phyloP scores from a whole-genome alignment of 805 yeast genomes.

The Pichia pseudocactophila region DNA sequence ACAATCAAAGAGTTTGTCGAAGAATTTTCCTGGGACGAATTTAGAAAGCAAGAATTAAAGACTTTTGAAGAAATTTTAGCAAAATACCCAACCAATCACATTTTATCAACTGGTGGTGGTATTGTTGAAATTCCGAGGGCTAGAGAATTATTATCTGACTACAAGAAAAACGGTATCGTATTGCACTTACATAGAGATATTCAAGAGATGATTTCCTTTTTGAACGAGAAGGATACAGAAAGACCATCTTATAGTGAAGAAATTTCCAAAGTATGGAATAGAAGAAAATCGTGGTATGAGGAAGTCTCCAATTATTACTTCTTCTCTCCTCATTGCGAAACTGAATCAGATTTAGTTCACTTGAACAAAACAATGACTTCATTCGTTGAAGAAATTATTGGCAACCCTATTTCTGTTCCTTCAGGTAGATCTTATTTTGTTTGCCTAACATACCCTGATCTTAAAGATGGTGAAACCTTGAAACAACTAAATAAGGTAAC shows the following conservation, averaged over 20 bases:
- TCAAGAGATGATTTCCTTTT: conserved; percentile 65
- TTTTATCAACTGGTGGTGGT: conserved; percentile 95
- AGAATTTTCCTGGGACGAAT: conserved; percentile 76
- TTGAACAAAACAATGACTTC: conserved; percentile 51
- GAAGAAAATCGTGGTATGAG: conserved; percentile 71
- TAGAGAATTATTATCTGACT: conserved; percentile 51
- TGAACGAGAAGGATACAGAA: conserved; percentile 61
- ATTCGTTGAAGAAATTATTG: conserved; percentile 56
- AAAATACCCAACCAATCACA: conserved; percentile 39
- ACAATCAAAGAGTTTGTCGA: conserved; percentile 56
- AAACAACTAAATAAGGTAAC: conserved; percentile 40
- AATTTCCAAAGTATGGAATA: conserved; percentile 71
- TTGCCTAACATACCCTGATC: conserved; percentile 61
- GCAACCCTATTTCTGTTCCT: conserved; percentile 37
- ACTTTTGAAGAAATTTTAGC: conserved; percentile 44
- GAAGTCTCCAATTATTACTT: conserved; percentile 73
- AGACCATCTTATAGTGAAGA: conserved; percentile 86
- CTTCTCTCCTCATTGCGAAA: conserved; percentile 64
- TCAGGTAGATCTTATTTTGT: conserved; percentile 54
- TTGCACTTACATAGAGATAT: conserved; percentile 86
- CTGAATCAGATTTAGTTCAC: conserved; percentile 42
- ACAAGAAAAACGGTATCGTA: conserved; percentile 56
- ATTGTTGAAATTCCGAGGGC: conserved; percentile 72
- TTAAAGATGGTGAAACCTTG: conserved; percentile 32
- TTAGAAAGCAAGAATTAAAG: conserved; percentile 58